Base-by-base conservation (phyloP, 208 protist species). In the Wallacemonas sp. region DNA sequence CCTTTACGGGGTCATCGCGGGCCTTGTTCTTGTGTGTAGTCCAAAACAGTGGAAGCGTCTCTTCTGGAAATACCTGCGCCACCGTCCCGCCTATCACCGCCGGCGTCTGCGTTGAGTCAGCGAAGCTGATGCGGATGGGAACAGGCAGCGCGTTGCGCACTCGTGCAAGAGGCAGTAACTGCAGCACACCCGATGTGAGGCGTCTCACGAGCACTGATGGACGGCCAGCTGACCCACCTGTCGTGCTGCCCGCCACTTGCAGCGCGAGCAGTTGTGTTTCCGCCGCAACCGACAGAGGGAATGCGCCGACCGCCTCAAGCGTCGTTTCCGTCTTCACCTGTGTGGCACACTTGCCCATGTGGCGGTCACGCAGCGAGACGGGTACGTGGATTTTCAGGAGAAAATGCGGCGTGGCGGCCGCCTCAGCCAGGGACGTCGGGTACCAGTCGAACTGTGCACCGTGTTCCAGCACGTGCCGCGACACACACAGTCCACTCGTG, bases 401-500 rank as follows among this genome's bases (percentile, higher is more conserved):
- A 15, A 24, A 44, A 24, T 61, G 30, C 41, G 59, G 59, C 11
- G 59, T 28, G 31, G 9, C 21, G 14, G 33, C 51, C 28, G 56
- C 30, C n/a, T 72, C 67, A 14, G 28, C 49, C 2, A 34, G 27
- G 6, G 39, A 38, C 0, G 47, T 24, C 3, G 59, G 60, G 33
- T 44, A 66, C 67, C 67, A 72, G 60, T 72, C 60, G n/a, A 62
- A 66, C 26, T 60, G 51, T 34, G 66, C 68, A 27, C 72, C 59
- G 22, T 60, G 61, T 19, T 66, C 58, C 12, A 66, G 46, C 28
- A 68, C 66, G n/a, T n/a, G n/a, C n/a, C n/a, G n/a, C n/a, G n/a
- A n/a, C n/a, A n/a, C n/a, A n/a, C n/a, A n/a, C n/a, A n/a, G n/a
- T n/a, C n/a, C n/a, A n/a, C n/a, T n/a, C n/a, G n/a, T n/a, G n/a